Percentiles rank a stretch among this genome's conserved stretches.
phyloP scores from a whole-genome alignment of 2,329 filamentous ascomycete species.

The Ophiocordyceps camponoti-floridani region DNA sequence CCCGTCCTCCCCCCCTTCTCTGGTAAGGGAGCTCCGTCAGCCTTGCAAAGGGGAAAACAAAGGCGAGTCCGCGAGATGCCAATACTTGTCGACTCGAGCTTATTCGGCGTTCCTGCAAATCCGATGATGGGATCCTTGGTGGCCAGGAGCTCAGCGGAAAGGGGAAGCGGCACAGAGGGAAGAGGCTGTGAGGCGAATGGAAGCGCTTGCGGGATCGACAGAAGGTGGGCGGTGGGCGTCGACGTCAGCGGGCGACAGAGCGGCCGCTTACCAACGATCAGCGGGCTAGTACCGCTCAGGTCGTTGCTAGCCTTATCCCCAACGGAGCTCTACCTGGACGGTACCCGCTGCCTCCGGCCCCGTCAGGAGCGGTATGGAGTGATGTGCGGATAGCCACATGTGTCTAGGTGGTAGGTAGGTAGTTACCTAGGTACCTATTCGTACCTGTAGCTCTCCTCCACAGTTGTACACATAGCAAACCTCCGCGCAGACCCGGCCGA shows the following conservation, averaged over 20 bases:
- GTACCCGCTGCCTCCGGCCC: neutral
- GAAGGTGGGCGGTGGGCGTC: neutral
- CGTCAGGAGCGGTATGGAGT: neutral
- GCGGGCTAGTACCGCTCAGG: neutral
- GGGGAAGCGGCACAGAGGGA: neutral
- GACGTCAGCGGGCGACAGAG: slow-evolving; percentile 2
- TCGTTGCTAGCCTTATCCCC: neutral
- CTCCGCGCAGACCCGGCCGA: neutral
- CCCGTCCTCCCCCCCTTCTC: neutral
- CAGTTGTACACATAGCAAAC: neutral
- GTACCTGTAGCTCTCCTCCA: too few relatives aligned
- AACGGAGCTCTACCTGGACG: neutral
- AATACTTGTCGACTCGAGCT: neutral
- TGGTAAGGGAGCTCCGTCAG: slow-evolving; percentile 3
- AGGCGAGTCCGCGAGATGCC: neutral
- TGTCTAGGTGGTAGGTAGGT: too few relatives aligned
- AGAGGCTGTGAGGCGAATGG: slow-evolving; percentile 2
- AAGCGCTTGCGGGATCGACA: slow-evolving; percentile 3
- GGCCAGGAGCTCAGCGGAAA: too few relatives aligned
- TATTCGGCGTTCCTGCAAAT: neutral
- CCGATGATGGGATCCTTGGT: neutral
- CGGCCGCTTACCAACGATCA: neutral
- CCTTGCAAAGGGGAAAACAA: slow-evolving; percentile 1
- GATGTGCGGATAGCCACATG: too few relatives aligned
- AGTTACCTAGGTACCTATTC: too few relatives aligned